Evolutionary conservation across 2,329 filamentous ascomycete genomes (phyloP).

Genomic region (Myriangium duriaei): DNA sequence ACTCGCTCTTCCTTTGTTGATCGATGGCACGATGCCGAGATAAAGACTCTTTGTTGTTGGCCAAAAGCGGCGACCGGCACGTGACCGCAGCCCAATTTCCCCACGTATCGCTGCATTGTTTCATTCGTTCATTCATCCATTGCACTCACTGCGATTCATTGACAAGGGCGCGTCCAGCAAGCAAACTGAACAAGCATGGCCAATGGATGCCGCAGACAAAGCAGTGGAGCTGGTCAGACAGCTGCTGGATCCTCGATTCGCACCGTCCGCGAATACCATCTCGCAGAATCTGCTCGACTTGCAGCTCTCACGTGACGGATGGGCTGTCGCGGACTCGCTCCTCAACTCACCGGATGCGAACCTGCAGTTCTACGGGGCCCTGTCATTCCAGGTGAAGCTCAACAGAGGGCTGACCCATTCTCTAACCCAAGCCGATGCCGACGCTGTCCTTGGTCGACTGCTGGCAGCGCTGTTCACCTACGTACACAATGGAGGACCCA

Average conservation of each 20-base stretch:
- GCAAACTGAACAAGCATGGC: too few relatives aligned
- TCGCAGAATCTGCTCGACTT: constrained; percentile 68
- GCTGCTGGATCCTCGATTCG: constrained; percentile 35
- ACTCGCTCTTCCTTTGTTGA: too few relatives aligned
- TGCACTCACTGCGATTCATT: too few relatives aligned
- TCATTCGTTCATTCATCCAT: too few relatives aligned
- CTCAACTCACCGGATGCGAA: constrained; percentile 57
- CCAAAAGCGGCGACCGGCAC: too few relatives aligned
- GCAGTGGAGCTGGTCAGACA: constrained; percentile 35
- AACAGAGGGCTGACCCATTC: constrained; percentile 39
- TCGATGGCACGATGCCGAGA: too few relatives aligned
- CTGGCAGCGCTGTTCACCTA: not conserved
- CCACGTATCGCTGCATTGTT: too few relatives aligned
- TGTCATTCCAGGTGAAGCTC: constrained; percentile 88
- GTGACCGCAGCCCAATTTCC: too few relatives aligned
- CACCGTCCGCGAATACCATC: constrained; percentile 37
- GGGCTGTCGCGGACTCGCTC: constrained; percentile 71
- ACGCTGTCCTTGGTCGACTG: constrained; percentile 16
- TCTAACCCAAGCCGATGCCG: not conserved
- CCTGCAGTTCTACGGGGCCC: constrained; percentile 80
- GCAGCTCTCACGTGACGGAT: constrained; percentile 69
- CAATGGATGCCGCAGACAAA: constrained; percentile 10
- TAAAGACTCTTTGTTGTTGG: too few relatives aligned
- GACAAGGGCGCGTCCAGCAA: too few relatives aligned
- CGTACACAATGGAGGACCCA: constrained; percentile 14